These are phyloP conservation scores for Stemphylium beticola DNA, from an alignment of 2,329 filamentous ascomycete genomes.

Conservation along the genomic window DNA sequence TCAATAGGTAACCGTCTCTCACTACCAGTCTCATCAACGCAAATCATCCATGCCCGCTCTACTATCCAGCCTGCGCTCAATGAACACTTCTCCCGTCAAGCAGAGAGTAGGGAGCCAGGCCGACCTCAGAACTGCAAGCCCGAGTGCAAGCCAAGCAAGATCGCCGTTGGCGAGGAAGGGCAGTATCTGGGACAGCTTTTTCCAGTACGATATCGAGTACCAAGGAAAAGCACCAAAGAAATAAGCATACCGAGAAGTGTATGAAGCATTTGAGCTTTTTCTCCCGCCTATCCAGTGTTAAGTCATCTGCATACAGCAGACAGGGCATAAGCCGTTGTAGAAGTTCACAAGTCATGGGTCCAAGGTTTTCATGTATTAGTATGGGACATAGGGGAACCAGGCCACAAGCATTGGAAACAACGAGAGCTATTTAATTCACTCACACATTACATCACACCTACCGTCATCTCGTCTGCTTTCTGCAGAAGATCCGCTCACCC, in stretches of 20 bases:
- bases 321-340: no score
- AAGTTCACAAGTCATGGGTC: neutral
- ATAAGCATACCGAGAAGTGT: slow-evolving; percentile 8
- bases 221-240: slow-evolving; percentile 46
- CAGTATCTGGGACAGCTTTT: slow-evolving; percentile 49
- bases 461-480: no score
- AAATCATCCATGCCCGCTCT: slow-evolving; percentile 19
- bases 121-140: slow-evolving; percentile 25
- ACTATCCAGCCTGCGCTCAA: slow-evolving; percentile 18
- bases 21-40: slow-evolving; percentile 25
- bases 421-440: no score
- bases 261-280: neutral
- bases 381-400: no score
- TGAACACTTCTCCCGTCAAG: slow-evolving; percentile 23
- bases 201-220: slow-evolving; percentile 49
- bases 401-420: no score
- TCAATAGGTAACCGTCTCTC: slow-evolving; percentile 5
- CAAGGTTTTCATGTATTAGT: neutral
- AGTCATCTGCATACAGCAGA: no score
- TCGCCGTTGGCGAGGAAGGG: slow-evolving; percentile 29
- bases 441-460: no score
- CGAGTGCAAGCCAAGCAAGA: slow-evolving; percentile 27
- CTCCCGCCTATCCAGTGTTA: no score
- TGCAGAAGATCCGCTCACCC: no score
- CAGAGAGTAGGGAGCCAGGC: slow-evolving; percentile 23